Conservation (phyloP, 73 alveolate genomes). For the Paramecium sonneborni region DNA sequence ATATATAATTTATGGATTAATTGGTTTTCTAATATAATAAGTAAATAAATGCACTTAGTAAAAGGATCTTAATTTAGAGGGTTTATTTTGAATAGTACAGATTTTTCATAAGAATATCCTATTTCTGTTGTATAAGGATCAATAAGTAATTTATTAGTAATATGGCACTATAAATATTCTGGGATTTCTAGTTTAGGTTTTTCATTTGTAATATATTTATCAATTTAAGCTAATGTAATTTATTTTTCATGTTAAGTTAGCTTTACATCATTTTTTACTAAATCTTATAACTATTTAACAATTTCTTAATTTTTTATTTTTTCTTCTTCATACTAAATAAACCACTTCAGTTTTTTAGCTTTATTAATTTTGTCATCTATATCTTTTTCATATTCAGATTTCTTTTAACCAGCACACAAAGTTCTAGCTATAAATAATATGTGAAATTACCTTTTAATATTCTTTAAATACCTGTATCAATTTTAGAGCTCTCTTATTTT, state of each 20-base stretch:
- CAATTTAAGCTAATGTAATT: neutral
- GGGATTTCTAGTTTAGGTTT: conserved; percentile 8
- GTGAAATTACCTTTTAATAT: neutral
- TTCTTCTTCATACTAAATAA: conserved; percentile 12
- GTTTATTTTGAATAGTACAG: neutral
- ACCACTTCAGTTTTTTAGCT: conserved; percentile 52
- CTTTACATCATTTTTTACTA: neutral
- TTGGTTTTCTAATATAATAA: neutral
- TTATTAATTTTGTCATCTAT: conserved; percentile 11
- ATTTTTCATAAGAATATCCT: conserved; percentile 48
- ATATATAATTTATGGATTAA: neutral
- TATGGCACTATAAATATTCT: conserved; percentile 23
- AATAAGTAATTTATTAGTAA: neutral
- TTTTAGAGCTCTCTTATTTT: neutral
- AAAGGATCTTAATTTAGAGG: neutral
- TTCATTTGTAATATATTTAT: neutral
- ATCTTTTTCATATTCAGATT: neutral
- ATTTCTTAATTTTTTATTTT: neutral
- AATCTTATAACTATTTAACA: neutral
- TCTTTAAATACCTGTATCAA: conserved; percentile 29
- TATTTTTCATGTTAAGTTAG: conserved; percentile 9
- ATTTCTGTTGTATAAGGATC: conserved; percentile 41
- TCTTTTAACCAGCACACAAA: conserved; percentile 39
- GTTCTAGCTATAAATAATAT: neutral
- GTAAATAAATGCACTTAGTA: neutral